A percentile compares a stretch with the other conserved stretches of the same genome.
These are phyloP conservation scores for Paratrypanosoma confusum DNA, from an alignment of 208 protist species.

Conservation along the genomic window DNA sequence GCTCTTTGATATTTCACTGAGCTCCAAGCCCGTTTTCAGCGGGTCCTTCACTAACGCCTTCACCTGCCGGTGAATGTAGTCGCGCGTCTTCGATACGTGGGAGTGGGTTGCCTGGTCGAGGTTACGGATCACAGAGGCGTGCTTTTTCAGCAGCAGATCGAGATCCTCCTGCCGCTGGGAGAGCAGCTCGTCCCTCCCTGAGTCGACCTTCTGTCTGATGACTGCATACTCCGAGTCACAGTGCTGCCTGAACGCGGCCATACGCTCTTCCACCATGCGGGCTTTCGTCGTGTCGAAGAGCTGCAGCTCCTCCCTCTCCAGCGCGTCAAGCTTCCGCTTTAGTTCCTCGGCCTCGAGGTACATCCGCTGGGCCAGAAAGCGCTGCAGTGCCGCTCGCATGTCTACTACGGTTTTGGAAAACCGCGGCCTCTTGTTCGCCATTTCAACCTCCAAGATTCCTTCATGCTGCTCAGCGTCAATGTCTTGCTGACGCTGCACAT, in stretches of 20 bases:
- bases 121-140: constrained; percentile 8
- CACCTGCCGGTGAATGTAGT: constrained; percentile 18
- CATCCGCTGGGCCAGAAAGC: constrained; percentile 19
- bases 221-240: constrained; percentile 7
- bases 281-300: constrained; percentile 12
- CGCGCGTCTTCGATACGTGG: constrained; percentile 12
- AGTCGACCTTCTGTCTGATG: constrained; percentile 12
- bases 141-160: constrained; percentile 9
- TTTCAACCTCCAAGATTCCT: constrained; percentile 1
- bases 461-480: constrained; percentile 21
- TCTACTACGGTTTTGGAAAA: constrained; percentile 10
- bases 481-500: constrained; percentile 18
- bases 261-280: constrained; percentile 11
- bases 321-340: constrained; percentile 12
- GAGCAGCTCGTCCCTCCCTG: constrained; percentile 16
- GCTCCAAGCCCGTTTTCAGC: constrained; percentile 20
- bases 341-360: constrained; percentile 28
- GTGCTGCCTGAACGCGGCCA: constrained; percentile 10
- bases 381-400: constrained; percentile 16
- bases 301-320: constrained; percentile 16
- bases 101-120: constrained; percentile 13
- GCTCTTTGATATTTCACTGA: constrained; percentile 7
- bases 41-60: constrained; percentile 13
- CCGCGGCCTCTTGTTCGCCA: constrained; percentile 10
- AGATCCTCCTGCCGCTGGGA: constrained; percentile 15